phyloP scores from a whole-genome alignment of 2,329 filamentous ascomycete genomes.

The Trichophyton schoenleinii region DNA sequence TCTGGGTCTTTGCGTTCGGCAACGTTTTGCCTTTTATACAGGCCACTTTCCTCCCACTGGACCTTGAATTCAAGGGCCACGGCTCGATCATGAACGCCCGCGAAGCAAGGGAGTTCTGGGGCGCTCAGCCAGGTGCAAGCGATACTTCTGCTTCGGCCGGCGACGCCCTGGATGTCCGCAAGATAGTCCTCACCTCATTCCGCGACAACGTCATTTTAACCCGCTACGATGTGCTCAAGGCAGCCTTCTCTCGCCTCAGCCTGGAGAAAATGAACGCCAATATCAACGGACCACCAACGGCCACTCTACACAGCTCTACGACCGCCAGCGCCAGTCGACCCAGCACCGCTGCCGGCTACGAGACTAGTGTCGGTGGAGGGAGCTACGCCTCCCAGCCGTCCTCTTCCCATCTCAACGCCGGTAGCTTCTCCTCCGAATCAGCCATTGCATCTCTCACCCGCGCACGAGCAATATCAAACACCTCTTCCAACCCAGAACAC shows the following conservation, averaged over 20 bases:
- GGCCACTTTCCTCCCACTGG: slow-evolving; percentile 83
- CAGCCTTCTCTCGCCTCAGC: slow-evolving; percentile 77
- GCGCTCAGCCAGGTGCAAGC: slow-evolving; percentile 47
- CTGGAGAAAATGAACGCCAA: slow-evolving; percentile 60
- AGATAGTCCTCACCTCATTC: slow-evolving; percentile 76
- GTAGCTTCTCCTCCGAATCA: slow-evolving; percentile 40
- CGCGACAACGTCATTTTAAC: slow-evolving; percentile 80
- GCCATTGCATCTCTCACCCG: slow-evolving; percentile 44
- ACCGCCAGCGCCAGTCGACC: slow-evolving; percentile 40
- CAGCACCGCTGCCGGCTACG: slow-evolving; percentile 60
- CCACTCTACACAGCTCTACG: slow-evolving; percentile 26
- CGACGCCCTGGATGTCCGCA: slow-evolving; percentile 67
- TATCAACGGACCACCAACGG: slow-evolving; percentile 29
- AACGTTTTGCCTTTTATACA: slow-evolving; percentile 86
- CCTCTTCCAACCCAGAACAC: slow-evolving; percentile 43
- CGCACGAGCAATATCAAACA: slow-evolving; percentile 58
- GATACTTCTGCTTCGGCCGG: slow-evolving; percentile 22
- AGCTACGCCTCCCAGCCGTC: slow-evolving; percentile 63
- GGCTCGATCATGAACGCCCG: slow-evolving; percentile 65
- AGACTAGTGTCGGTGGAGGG: slow-evolving; percentile 49
- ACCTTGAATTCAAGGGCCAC: slow-evolving; percentile 80
- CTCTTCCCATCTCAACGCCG: slow-evolving; percentile 58
- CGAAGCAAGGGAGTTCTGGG: slow-evolving; percentile 85
- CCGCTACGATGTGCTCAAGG: slow-evolving; percentile 76
- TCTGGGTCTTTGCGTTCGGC: slow-evolving; percentile 90